Evolutionary conservation across 768 basidiomycete species (phyloP).

Genomic region (Chiua virens): DNA sequence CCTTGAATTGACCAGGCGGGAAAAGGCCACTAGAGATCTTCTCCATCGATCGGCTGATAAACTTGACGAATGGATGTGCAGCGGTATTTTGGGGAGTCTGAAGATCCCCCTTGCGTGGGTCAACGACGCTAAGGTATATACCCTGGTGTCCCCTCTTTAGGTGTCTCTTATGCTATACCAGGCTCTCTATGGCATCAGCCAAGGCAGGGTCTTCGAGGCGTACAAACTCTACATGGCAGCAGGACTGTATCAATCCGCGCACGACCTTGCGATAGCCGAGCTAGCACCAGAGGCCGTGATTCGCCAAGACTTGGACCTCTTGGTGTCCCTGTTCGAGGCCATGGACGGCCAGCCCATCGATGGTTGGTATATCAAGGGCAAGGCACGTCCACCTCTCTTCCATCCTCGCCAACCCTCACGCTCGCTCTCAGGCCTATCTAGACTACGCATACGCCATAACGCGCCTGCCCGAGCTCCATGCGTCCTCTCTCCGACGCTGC

Average conservation of each 20-base stretch:
- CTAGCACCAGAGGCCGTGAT: conserved; percentile 88
- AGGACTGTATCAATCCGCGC: conserved; percentile 69
- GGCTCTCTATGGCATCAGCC: conserved; percentile 66
- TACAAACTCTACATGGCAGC: conserved; percentile 78
- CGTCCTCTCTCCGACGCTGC: conserved; percentile 42
- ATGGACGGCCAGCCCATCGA: conserved; percentile 60
- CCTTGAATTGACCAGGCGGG: conserved; percentile 55
- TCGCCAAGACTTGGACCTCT: conserved; percentile 49
- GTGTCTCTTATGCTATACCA: conserved; percentile 27
- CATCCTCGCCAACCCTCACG: conserved; percentile 2
- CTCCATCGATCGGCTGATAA: conserved; percentile 65
- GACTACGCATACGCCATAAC: conserved; percentile 71
- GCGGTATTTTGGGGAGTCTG: conserved; percentile 71
- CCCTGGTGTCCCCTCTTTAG: not conserved
- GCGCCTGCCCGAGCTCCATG: conserved; percentile 55
- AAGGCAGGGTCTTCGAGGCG: conserved; percentile 65
- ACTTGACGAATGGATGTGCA: conserved; percentile 71
- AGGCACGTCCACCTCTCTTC: conserved; percentile 45
- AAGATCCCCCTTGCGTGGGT: conserved; percentile 86
- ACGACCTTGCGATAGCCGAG: conserved; percentile 80
- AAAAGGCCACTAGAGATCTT: conserved; percentile 79
- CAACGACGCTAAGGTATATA: conserved; percentile 78
- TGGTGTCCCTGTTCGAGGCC: conserved; percentile 66
- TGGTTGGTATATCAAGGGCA: conserved; percentile 82
- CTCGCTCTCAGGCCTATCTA: conserved; percentile 52